Base-by-base conservation (phyloP, 1,139 yeast species). In the Lodderomyces parapsilosis region DNA sequence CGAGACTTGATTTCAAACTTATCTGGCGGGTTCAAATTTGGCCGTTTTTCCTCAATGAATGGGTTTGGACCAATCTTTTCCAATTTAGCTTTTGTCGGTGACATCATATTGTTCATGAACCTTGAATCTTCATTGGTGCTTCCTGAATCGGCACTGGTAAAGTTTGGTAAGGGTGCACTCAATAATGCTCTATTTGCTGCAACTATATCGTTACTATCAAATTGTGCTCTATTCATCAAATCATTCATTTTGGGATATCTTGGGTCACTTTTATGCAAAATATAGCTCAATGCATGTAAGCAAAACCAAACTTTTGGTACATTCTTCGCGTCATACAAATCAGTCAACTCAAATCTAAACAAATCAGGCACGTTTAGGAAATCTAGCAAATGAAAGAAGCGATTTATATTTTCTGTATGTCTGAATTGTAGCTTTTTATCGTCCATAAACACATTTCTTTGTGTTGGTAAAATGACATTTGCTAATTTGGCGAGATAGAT, bases 261-360 rank as follows among this genome's bases (percentile, higher is more conserved):
- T 59, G 68, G 65, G 69, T 69, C 68, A 57, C 62, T 57, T 38
- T 80, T 79, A 47, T 65, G 58, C 53, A 83, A 74, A 66, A 81
- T 82, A 62, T 78, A 87, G 37, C 93, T 83, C 54, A 93, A 69
- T 1, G 97, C 96, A 65, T 93, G 97, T 35, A 93, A 69, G 55
- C 98, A 90, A 60, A 90, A 91, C 63, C 94, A 86, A 18, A 94
- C 98, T 58, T 89, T 91, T 17, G 99, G 98, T 18, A 91, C 79
- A 56, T 93, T 88, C 56, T 90, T 91, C 55, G 87, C 86, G 59
- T 93, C 98, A 63, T 90, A 94, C 36, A 93, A 71, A 64, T 93
- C 99, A 2, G 96, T 90, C 46, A 91, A 74, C 59, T 91, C 98
- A 59, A 93, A 93, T 38, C 89, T 75, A 59, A 91, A 93, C 42